Base-by-base conservation (phyloP, 768 basidiomycete genomes). In the Auricularia auricula-judae region DNA sequence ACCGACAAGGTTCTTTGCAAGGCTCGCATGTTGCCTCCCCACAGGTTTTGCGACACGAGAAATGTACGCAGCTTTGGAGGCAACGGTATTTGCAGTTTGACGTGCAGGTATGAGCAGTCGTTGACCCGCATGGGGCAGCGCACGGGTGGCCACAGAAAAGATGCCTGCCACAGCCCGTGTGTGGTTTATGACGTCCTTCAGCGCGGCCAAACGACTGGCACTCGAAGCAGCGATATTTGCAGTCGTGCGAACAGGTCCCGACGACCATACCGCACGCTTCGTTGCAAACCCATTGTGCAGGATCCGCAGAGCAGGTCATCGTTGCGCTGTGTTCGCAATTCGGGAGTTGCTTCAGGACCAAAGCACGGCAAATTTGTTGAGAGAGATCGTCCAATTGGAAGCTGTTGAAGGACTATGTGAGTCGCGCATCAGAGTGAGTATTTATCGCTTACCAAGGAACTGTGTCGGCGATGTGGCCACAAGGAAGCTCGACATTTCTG, bases 61-160 rank as follows among this genome's bases (percentile, higher is more conserved):
- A 75, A 70, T 88, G 87, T 16, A 69, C 54, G 68, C 87, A 88
- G 14, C 71, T 73, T 68, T 87, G 84, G 23, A 82, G 76, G 66
- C 86, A 87, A 4, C 69, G 65, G 21, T 75, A 68, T 62, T 65
- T 75, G 70, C 87, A 89, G 10, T 64, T 67, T 0, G 69, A 73
- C 11, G 80, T 79, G 67, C 84, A 84, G 51, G 77, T 66, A 64
- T 88, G 85, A 1, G 76, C 72, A 44, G 71, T 70, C 0, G 83
- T 81, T 64, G 14, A 23, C 7, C 39, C 33, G 59, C 88, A 89
- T 1, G 69, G 64, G 2, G 74, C 73, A 7, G 71, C 72, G 66
- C 88, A 89, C 1, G 67, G 64, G 72, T 87, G 85, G 12, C 78
- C 80, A 68, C 87, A 88, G 69, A 81, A 82, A 0, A 86, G 76